Percentiles rank a stretch among this genome's conserved stretches.
Evolutionary conservation across 495 filamentous ascomycete genomes (phyloP).

Genomic region (Schizothecium vesticola): DNA sequence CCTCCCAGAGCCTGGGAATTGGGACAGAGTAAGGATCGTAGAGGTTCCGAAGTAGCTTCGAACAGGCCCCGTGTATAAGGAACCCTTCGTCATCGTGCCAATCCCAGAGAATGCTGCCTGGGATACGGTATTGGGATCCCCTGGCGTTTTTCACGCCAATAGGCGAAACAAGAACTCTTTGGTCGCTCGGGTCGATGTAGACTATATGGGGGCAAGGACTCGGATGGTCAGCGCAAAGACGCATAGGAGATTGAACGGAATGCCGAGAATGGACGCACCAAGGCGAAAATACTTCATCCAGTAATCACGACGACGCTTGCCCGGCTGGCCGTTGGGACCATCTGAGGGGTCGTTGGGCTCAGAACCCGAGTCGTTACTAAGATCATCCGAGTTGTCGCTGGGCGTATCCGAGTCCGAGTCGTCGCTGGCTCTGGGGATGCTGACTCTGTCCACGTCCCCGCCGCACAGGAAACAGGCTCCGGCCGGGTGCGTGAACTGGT

Average conservation of each 20-base stretch:
- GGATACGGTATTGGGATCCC: no score
- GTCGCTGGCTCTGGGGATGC: neutral
- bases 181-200: no score
- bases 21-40: no score
- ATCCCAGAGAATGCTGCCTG: no score
- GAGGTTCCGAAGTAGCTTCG: no score
- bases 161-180: no score
- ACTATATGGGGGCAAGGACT: no score
- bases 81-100: neutral
- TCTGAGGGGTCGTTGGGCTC: neutral
- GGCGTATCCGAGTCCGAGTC: neutral
- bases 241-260: neutral
- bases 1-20: neutral
- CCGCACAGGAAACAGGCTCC: neutral
- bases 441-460: neutral
- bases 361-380: neutral
- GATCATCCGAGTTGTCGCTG: neutral
- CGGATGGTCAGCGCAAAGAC: neutral
- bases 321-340: no score
- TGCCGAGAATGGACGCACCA: neutral
- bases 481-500: neutral
- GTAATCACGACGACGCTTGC: neutral
- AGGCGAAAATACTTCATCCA: neutral
- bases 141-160: no score
- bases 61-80: neutral